phyloP scores from a whole-genome alignment of 768 basidiomycete genomes.

The Rhodotorula kratochvilovae region DNA sequence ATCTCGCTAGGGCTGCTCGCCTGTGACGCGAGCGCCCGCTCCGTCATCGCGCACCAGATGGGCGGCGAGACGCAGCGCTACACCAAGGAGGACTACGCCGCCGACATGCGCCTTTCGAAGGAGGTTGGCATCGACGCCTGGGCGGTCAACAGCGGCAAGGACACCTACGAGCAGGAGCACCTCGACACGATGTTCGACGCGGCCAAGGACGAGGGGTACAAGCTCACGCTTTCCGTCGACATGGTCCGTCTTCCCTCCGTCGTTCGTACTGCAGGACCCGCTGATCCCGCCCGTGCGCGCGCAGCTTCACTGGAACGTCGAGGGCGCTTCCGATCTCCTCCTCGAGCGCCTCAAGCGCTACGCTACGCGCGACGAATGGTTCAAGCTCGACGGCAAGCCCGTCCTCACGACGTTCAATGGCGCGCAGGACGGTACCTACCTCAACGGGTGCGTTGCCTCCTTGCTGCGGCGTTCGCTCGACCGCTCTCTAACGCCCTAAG shows the following conservation, averaged over 20 bases:
- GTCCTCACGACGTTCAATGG: background rate
- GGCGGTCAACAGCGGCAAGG: conserved; percentile 19
- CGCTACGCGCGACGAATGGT: background rate
- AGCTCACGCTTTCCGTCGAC: conserved; percentile 30
- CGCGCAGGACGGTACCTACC: background rate
- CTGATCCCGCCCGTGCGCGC: background rate
- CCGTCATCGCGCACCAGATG: conserved; percentile 4
- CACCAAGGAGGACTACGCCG: conserved; percentile 8
- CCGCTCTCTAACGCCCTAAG: too few species aligned
- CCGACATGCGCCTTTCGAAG: background rate
- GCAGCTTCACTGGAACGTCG: conserved; percentile 9
- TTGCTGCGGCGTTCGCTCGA: too few species aligned
- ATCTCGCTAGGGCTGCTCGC: background rate
- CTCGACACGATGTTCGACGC: conserved; percentile 22
- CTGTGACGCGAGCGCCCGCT: background rate
- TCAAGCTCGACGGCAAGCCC: conserved; percentile 1
- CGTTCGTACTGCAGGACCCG: background rate
- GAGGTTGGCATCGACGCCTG: conserved; percentile 25
- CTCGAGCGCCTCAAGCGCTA: background rate
- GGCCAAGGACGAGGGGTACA: background rate
- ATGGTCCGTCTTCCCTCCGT: conserved; percentile 3
- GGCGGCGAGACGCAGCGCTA: conserved; percentile 18
- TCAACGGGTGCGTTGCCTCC: too few species aligned
- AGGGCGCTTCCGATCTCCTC: conserved; percentile 1
- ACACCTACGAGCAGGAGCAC: background rate